Conservation (phyloP, 805 yeast species). For the Ogataea haglerorum region DNA sequence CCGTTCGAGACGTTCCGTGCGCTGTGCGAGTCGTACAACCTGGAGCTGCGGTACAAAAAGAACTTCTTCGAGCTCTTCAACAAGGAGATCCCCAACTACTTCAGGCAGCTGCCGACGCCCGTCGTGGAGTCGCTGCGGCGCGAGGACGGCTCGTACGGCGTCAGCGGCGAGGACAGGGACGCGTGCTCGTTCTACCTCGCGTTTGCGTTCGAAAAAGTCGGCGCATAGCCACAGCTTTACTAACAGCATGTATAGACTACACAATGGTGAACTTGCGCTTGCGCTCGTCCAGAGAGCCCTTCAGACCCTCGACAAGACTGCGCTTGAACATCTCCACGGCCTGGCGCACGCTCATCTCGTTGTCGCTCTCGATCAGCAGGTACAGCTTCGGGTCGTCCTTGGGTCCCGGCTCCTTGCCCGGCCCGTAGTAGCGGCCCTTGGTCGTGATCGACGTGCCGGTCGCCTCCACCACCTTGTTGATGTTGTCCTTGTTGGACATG, state of each 20-base stretch:
- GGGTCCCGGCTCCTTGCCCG: slow-evolving; percentile 51
- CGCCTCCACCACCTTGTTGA: slow-evolving; percentile 61
- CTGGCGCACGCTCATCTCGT: slow-evolving; percentile 51
- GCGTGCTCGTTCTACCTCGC: slow-evolving; percentile 81
- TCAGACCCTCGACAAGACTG: slow-evolving; percentile 49
- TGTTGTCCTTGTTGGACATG: slow-evolving; percentile 64
- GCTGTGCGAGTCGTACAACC: slow-evolving; percentile 77
- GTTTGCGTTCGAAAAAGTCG: slow-evolving; percentile 67
- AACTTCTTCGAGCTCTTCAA: slow-evolving; percentile 81
- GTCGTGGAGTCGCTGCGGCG: slow-evolving; percentile 67
- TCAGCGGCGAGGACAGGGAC: slow-evolving; percentile 86
- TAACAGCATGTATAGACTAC: not conserved
- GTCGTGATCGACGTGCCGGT: slow-evolving; percentile 76
- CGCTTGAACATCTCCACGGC: slow-evolving; percentile 59
- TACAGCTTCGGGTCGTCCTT: slow-evolving; percentile 72
- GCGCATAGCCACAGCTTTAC: slow-evolving; percentile 9
- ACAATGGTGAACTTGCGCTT: slow-evolving; percentile 20
- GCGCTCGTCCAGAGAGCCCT: slow-evolving; percentile 19
- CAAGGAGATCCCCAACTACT: slow-evolving; percentile 70
- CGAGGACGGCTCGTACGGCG: slow-evolving; percentile 77
- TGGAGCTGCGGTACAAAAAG: slow-evolving; percentile 67
- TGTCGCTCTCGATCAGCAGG: slow-evolving; percentile 71
- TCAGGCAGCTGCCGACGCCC: slow-evolving; percentile 51
- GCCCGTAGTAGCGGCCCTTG: slow-evolving; percentile 73
- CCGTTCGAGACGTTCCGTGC: slow-evolving; percentile 87